Evolutionary conservation across 192 early-diverging fungal species (phyloP).

Genomic region (Neocallimastix lanati): DNA sequence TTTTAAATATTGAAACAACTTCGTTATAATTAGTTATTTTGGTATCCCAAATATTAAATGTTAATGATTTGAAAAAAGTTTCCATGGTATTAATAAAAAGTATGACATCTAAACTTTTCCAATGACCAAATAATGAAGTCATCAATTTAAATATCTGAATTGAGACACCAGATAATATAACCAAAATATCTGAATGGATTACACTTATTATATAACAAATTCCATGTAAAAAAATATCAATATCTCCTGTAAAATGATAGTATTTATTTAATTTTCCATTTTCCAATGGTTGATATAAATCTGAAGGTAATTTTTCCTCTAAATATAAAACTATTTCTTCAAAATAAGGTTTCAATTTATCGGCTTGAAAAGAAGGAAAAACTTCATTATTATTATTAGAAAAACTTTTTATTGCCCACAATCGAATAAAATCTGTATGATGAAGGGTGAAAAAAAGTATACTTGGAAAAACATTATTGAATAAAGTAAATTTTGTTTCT

Average conservation of each 20-base stretch:
- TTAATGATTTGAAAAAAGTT: no score
- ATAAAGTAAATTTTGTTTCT: neutral
- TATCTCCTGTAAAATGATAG: neutral
- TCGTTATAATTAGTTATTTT: neutral
- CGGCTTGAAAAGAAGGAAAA: neutral
- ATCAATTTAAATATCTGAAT: no score
- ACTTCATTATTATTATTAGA: neutral
- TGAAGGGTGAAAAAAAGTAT: neutral
- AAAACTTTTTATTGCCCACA: neutral
- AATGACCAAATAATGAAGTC: no score
- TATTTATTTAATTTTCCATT: neutral
- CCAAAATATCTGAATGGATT: neutral
- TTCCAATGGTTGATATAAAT: neutral
- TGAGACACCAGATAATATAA: neutral
- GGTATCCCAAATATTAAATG: neutral
- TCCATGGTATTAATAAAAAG: no score
- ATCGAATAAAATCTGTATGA: neutral
- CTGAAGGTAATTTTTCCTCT: neutral
- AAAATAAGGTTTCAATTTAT: neutral
- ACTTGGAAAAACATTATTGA: neutral
- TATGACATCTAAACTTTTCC: no score
- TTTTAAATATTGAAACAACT: neutral
- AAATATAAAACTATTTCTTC: neutral
- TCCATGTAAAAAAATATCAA: neutral
- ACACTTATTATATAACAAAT: neutral